Conservation (phyloP, 495 filamentous ascomycete genomes). For the Penicillium robsamsonii region DNA sequence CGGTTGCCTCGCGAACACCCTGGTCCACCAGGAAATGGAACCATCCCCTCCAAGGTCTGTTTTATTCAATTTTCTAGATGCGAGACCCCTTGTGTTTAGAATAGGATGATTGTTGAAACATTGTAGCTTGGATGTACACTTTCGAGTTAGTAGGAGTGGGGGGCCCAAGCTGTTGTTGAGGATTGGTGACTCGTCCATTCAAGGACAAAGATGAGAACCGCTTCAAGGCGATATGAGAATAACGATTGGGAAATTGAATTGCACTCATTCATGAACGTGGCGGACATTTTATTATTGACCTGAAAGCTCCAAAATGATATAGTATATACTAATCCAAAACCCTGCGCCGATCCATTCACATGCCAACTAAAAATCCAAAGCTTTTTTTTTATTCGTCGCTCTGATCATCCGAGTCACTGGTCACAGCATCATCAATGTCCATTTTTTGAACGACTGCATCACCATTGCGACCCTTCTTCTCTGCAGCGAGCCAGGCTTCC, state of each 20-base stretch:
- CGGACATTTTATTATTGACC: slow-evolving; percentile 7
- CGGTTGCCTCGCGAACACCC: slow-evolving; percentile 7
- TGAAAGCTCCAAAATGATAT: slow-evolving; percentile 4
- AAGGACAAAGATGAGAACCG: background rate
- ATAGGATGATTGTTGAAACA: background rate
- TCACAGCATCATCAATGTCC: slow-evolving; percentile 34
- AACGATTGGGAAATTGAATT: background rate
- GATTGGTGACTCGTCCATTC: background rate
- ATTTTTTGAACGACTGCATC: slow-evolving; percentile 39
- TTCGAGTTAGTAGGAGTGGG: background rate
- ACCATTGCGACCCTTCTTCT: slow-evolving; percentile 46
- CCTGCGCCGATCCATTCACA: slow-evolving; percentile 9
- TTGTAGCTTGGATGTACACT: background rate
- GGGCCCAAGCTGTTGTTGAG: background rate
- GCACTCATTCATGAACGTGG: slow-evolving; percentile 5
- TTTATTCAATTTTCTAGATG: background rate
- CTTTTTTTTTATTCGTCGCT: slow-evolving; percentile 30
- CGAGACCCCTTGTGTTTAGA: background rate
- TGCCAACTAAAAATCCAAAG: slow-evolving; percentile 4
- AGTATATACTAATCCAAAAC: slow-evolving; percentile 6
- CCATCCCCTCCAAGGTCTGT: background rate
- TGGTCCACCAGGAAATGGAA: background rate
- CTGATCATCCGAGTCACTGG: slow-evolving; percentile 42
- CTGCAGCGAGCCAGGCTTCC: slow-evolving; percentile 47
- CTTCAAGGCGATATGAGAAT: background rate